phyloP scores from a whole-genome alignment of 495 filamentous ascomycete species.

The Entonaema liquescens region DNA sequence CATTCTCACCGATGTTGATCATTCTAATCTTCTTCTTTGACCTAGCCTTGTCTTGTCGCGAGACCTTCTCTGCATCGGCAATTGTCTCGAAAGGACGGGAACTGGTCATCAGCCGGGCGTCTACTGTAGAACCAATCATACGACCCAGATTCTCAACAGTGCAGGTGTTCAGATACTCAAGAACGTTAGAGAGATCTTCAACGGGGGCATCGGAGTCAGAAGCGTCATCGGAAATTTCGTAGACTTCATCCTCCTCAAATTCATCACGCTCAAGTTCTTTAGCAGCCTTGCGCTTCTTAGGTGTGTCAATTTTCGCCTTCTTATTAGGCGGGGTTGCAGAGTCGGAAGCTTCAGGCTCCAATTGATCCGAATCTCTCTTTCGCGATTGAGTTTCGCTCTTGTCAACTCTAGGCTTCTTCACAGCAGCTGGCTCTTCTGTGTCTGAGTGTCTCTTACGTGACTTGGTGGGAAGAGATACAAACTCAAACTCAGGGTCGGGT shows the following conservation, averaged over 20 bases:
- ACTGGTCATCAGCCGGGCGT: slow-evolving; percentile 70
- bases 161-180: slow-evolving; percentile 87
- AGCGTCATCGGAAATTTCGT: slow-evolving; percentile 51
- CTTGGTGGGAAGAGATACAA: neutral
- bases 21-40: slow-evolving; percentile 50
- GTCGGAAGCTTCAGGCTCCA: neutral
- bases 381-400: neutral
- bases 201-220: slow-evolving; percentile 28
- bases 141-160: slow-evolving; percentile 75
- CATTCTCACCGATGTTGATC: slow-evolving; percentile 50
- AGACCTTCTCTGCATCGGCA: slow-evolving; percentile 69
- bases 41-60: slow-evolving; percentile 49
- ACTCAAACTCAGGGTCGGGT: slow-evolving; percentile 47
- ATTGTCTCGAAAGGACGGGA: slow-evolving; percentile 74
- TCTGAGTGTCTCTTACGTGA: slow-evolving; percentile 3
- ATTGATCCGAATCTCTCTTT: slow-evolving; percentile 9
- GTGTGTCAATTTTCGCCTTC: slow-evolving; percentile 5
- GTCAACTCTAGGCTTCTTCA: neutral
- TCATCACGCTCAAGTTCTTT: slow-evolving; percentile 2
- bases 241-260: slow-evolving; percentile 3
- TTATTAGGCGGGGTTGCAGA: slow-evolving; percentile 6
- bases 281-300: slow-evolving; percentile 35
- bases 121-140: slow-evolving; percentile 73
- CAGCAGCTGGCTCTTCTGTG: neutral
- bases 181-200: slow-evolving; percentile 61